A percentile compares a stretch with the other conserved stretches of the same genome.
phyloP scores from a whole-genome alignment of 2,329 filamentous ascomycete species.

The Fusarium albosuccineum region DNA sequence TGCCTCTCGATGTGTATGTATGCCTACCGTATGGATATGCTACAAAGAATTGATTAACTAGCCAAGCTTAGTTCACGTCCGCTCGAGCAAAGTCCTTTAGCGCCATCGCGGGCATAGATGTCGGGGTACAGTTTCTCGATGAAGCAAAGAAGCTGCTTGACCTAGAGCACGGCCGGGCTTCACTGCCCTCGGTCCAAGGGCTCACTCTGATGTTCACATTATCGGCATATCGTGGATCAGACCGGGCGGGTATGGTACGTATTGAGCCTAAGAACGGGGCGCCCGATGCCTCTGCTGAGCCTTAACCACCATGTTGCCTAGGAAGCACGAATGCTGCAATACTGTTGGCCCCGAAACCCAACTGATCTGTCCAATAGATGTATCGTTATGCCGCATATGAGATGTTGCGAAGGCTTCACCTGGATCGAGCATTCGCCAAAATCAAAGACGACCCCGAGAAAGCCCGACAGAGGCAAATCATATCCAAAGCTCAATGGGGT shows the following conservation, averaged over 20 bases:
- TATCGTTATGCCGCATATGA: conserved; percentile 41
- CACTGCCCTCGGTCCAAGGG: conserved; percentile 40
- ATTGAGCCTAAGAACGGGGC: neutral
- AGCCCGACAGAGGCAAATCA: conserved; percentile 4
- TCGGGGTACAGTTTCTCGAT: conserved; percentile 36
- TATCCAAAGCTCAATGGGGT: conserved; percentile 33
- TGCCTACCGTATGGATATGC: neutral
- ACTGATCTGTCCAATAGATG: conserved; percentile 9
- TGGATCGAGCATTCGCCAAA: conserved; percentile 15
- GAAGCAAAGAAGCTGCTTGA: conserved; percentile 44
- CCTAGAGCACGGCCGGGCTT: conserved; percentile 33
- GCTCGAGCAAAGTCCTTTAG: conserved; percentile 34
- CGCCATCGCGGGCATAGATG: conserved; percentile 23
- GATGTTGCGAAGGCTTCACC: conserved; percentile 30
- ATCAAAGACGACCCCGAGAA: conserved; percentile 13
- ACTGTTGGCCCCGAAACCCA: neutral
- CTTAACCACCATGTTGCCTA: neutral
- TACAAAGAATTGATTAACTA: neutral
- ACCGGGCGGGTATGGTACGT: conserved; percentile 33
- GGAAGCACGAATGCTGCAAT: no score
- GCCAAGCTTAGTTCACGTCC: conserved; percentile 33
- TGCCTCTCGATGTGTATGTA: conserved; percentile 47
- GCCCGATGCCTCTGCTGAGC: neutral
- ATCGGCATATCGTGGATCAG: conserved; percentile 23
- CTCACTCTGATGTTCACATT: conserved; percentile 33